Conservation (phyloP, 1,284 basidiomycete species). For the Ganoderma meredithae region DNA sequence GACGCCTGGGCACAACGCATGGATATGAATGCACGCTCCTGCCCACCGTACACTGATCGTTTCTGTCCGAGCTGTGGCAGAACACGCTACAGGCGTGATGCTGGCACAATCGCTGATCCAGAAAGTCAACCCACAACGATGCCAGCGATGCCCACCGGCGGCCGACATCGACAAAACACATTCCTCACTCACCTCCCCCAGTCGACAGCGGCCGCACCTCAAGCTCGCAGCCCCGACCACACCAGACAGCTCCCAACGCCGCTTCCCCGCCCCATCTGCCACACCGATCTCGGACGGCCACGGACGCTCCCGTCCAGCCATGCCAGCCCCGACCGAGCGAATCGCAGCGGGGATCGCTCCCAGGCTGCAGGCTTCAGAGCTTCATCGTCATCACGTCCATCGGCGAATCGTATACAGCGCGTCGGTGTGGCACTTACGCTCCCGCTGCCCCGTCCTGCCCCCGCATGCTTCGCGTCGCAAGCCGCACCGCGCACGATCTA, state of each 20-base stretch:
- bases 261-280: constrained; percentile 9
- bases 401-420: constrained; percentile 4
- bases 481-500: background rate
- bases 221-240: background rate
- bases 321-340: background rate
- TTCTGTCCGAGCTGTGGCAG: background rate
- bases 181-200: constrained; percentile 8
- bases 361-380: too few relatives aligned
- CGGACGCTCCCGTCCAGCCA: background rate
- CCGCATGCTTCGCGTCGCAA: constrained; percentile 5
- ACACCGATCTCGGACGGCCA: background rate
- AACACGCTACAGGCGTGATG: constrained; percentile 3
- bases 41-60: background rate
- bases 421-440: background rate
- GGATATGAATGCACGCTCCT: constrained; percentile 5
- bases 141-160: too few relatives aligned
- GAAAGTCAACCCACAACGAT: background rate
- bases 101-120: constrained; percentile 7
- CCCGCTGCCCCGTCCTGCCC: background rate
- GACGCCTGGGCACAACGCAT: background rate
- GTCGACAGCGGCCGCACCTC: too few relatives aligned
- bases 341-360: background rate
- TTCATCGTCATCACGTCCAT: background rate
- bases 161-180: constrained; percentile 1
- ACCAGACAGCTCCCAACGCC: background rate